Base-by-base conservation (phyloP, 2,329 filamentous ascomycete genomes). In the Aspergillus awamori region DNA sequence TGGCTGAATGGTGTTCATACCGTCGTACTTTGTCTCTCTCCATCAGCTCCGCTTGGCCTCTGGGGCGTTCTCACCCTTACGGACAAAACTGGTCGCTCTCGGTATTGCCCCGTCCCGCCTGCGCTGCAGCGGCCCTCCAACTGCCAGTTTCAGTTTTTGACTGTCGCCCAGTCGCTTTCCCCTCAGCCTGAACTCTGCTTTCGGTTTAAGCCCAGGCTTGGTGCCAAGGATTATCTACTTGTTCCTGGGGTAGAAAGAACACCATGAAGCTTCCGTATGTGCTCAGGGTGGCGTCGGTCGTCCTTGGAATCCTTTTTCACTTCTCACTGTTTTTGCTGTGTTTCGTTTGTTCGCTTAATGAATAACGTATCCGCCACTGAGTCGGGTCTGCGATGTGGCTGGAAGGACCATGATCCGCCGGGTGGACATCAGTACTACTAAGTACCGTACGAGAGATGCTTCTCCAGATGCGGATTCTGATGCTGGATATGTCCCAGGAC, bases 311-410 rank as follows among this genome's bases (percentile, higher is more conserved):
- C 17, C 24, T 26, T 26, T 26, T 26, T 26, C 24, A 26, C 5
- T 26, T 26, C 24, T 26, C 24, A 26, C 24, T 26, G 24, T 26
- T 26, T 26, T 26, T 26, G 24, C 24, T 26, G 24, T 26, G 24
- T 26, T 26, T 26, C 24, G 5, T 26, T 26, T 13, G 49, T 41
- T 43, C 47, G 47, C 49, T 38, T 39, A 53, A 24, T 8, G 17
- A 41, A 39, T 20, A 24, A 26, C 7, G 53, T 54, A 54, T 54
- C 53, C 53, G 53, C 53, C 28, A 24, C 38, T 55, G 47, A 58
- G 47, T 53, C 43, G 33, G 49, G 49, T 30, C 47, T 53, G 59
- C 66, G 64, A 68, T 67, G 66, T 68, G 66, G 66, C 57, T 53
- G 56, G 57, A 39, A 55, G 38, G 59, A 53, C 64, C 58, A 62